Evolutionary conservation across 257 asterid genomes (phyloP).

Genomic region (Salvia hispanica): DNA sequence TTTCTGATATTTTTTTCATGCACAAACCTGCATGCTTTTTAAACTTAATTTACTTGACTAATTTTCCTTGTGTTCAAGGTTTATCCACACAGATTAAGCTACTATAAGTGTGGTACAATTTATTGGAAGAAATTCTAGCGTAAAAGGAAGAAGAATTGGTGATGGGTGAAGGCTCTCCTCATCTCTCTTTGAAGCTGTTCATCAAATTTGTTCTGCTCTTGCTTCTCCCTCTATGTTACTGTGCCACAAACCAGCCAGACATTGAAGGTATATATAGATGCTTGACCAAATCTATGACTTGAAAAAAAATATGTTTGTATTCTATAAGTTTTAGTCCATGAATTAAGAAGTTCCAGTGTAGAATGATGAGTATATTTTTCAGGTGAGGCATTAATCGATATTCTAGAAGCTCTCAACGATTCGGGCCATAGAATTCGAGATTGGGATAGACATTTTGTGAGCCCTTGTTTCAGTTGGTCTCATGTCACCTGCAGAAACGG

Average conservation of each 20-base stretch:
- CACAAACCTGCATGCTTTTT: background rate
- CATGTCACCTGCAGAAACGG: constrained; percentile 74
- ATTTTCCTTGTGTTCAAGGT: background rate
- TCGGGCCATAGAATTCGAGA: constrained; percentile 50
- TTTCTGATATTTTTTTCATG: background rate
- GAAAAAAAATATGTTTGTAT: too few species aligned
- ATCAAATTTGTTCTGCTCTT: constrained; percentile 44
- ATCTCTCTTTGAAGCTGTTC: constrained; percentile 31
- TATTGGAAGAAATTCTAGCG: constrained; percentile 13
- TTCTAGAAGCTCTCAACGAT: constrained; percentile 62
- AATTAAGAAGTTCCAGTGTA: background rate
- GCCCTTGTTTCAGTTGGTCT: constrained; percentile 94
- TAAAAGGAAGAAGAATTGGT: constrained; percentile 17
- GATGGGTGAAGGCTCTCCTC: constrained; percentile 32
- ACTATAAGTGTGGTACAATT: constrained; percentile 21
- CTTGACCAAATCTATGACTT: too few species aligned
- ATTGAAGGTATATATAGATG: constrained; percentile 55
- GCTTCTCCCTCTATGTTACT: constrained; percentile 40
- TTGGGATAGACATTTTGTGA: constrained; percentile 69
- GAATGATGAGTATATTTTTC: constrained; percentile 24
- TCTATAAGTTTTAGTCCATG: background rate
- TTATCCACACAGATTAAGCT: constrained; percentile 18
- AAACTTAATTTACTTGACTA: background rate
- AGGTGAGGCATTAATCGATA: constrained; percentile 74
- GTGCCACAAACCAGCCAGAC: constrained; percentile 54